phyloP scores from a whole-genome alignment of 257 asterid genomes.

The Nicotiana attenuata region DNA sequence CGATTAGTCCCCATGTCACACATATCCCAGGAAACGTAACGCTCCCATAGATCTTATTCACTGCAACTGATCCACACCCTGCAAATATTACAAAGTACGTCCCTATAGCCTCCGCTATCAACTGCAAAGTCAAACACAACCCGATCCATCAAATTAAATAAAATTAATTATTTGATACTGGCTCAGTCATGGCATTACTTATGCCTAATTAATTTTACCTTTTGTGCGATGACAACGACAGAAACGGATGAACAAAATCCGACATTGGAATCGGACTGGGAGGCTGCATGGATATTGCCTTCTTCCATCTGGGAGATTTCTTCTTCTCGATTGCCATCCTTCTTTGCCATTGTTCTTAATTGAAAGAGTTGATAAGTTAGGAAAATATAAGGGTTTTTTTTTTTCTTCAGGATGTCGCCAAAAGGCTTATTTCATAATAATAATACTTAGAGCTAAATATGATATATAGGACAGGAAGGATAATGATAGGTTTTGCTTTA shows the following conservation, averaged over 20 bases:
- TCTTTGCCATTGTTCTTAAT: neutral
- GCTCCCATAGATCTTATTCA: constrained; percentile 47
- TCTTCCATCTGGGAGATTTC: constrained; percentile 43
- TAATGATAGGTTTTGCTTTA: neutral
- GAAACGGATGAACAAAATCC: constrained; percentile 20
- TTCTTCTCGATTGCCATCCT: constrained; percentile 15
- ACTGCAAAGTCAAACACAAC: constrained; percentile 18
- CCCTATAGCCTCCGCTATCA: constrained; percentile 59
- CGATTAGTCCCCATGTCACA: constrained; percentile 73
- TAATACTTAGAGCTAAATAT: too few species aligned
- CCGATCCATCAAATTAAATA: neutral
- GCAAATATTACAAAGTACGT: constrained; percentile 61
- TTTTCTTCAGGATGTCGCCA: neutral
- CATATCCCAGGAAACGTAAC: constrained; percentile 68
- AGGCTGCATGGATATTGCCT: constrained; percentile 17
- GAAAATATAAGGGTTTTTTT: neutral
- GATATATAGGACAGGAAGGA: neutral
- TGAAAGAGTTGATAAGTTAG: neutral
- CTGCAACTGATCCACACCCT: constrained; percentile 70
- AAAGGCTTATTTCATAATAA: neutral
- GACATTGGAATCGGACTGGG: constrained; percentile 2
- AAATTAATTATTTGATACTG: neutral
- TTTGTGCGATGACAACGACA: constrained; percentile 26
- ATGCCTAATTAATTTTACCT: constrained; percentile 25
- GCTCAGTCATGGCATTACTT: neutral